A percentile compares a stretch with the other conserved stretches of the same genome.
Conservation (phyloP, 306 rosid species). For the Rubus parviflorus region DNA sequence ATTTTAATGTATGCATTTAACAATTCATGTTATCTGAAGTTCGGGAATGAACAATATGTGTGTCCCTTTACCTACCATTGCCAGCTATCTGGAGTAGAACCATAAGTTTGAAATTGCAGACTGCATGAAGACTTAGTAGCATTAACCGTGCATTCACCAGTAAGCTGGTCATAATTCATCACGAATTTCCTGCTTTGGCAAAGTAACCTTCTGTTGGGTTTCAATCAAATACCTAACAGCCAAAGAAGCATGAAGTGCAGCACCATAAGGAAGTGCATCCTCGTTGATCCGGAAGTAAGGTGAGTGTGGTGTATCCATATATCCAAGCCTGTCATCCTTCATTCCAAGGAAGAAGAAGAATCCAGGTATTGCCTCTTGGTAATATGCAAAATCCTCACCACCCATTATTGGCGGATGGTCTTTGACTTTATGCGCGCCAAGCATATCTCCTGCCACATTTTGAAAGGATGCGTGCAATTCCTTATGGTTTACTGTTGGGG, state of each 20-base stretch:
- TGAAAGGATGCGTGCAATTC: slow-evolving; percentile 57
- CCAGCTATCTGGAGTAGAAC: not conserved
- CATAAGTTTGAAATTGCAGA: not conserved
- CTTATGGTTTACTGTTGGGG: slow-evolving; percentile 57
- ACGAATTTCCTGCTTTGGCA: slow-evolving; percentile 24
- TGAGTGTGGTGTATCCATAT: slow-evolving; percentile 42
- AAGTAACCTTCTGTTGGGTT: slow-evolving; percentile 30
- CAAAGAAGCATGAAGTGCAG: slow-evolving; percentile 88
- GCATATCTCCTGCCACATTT: slow-evolving; percentile 55
- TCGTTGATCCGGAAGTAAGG: slow-evolving; percentile 64
- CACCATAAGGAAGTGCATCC: slow-evolving; percentile 73
- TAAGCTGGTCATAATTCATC: slow-evolving; percentile 53
- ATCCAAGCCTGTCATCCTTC: slow-evolving; percentile 43
- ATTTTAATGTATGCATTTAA: not conserved
- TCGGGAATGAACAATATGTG: not conserved
- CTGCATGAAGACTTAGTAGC: not conserved
- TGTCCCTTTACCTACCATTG: not conserved
- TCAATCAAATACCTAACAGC: slow-evolving; percentile 59
- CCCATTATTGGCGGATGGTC: slow-evolving; percentile 54
- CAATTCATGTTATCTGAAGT: not conserved
- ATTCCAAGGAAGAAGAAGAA: slow-evolving; percentile 67
- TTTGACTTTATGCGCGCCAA: slow-evolving; percentile 54
- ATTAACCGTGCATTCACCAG: slow-evolving; percentile 1
- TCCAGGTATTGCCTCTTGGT: slow-evolving; percentile 83
- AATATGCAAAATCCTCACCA: slow-evolving; percentile 76